Evolutionary conservation across 177 flowering plant species (phyloP), one percentile per base, ranked within the genome.

Genomic region (Telopea speciosissima): DNA sequence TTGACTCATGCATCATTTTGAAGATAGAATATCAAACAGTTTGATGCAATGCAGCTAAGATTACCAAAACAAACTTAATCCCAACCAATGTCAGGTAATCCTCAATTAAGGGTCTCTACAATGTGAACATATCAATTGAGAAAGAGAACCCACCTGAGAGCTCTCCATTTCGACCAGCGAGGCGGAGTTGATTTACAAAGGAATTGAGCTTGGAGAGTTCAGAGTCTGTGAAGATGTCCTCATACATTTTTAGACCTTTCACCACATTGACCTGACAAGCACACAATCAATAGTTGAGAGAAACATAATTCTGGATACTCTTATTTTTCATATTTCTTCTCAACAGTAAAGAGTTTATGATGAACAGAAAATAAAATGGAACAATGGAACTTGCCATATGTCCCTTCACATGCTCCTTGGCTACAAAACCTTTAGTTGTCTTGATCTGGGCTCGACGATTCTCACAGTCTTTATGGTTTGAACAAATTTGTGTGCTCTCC

Each of bases 381-480:
- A 77, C 75, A 74, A 76, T 75, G 78, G 83, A 85, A 89, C 97
- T 91, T 83, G 78, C 99, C 96, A 86, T 89, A 65, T 87, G 97
- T 77, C 96, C 96, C 84, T 88, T 90, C 72, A 93, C 91, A 68
- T 85, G 86, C 85, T 93, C 98, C 88, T 88, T 92, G 65, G 97
- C 98, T 56, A 80, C 72, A 84, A 90, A 89, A 75, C 98, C 92
- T 86, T 92, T 90, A 70, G 88, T 92, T 83, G 84, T 70, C 83
- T 87, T 92, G 82, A 92, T 89, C 70, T 83, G 83, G 26, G 78
- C 73, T 31, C 80, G 73, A 5, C 97, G 89, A 24, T 77, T 76
- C 42, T 70, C 80, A 62, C 96, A 92, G 8, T 83, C 88, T 24
- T 84, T 91, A 74, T 90, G 91, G 76, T 85, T 82, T 17, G 80